These are phyloP conservation scores for Diaporthe citrichinensis DNA, from an alignment of 2,329 filamentous ascomycete genomes.

Conservation along the genomic window DNA sequence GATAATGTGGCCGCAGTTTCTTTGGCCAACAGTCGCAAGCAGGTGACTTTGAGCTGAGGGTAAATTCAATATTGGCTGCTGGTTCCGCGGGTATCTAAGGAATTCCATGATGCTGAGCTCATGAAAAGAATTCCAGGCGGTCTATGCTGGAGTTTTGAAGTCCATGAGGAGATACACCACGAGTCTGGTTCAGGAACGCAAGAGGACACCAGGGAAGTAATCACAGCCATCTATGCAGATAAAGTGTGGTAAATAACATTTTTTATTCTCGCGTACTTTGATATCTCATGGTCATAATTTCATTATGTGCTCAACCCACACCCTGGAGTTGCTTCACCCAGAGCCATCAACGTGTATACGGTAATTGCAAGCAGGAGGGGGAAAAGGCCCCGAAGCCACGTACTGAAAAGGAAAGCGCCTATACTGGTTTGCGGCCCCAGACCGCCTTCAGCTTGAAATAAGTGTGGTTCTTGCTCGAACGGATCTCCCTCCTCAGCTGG, in stretches of 20 bases:
- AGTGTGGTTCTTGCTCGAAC: slow-evolving; percentile 48
- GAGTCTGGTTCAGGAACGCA: background rate
- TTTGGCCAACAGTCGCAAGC: slow-evolving; percentile 12
- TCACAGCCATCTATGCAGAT: background rate
- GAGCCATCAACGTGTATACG: background rate
- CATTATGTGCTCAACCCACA: background rate
- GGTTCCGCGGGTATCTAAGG: background rate
- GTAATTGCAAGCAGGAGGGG: background rate
- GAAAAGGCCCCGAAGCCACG: background rate
- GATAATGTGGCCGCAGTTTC: background rate
- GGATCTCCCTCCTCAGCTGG: slow-evolving; percentile 51
- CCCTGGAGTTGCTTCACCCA: background rate
- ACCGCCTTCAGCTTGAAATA: slow-evolving; percentile 50
- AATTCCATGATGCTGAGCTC: background rate
- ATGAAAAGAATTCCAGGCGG: background rate
- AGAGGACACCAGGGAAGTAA: background rate
- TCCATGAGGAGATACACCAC: background rate
- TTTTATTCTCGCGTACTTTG: background rate
- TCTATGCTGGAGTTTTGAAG: no score
- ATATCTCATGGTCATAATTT: slow-evolving; percentile 11
- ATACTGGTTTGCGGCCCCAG: slow-evolving; percentile 48
- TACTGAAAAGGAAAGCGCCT: background rate
- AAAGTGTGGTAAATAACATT: background rate
- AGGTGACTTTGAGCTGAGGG: slow-evolving; percentile 9
- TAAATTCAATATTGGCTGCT: background rate